Evolutionary conservation across 140 eudicot species (phyloP), one percentile per base, ranked within the genome.

Genomic region (Bidens hawaiensis): DNA sequence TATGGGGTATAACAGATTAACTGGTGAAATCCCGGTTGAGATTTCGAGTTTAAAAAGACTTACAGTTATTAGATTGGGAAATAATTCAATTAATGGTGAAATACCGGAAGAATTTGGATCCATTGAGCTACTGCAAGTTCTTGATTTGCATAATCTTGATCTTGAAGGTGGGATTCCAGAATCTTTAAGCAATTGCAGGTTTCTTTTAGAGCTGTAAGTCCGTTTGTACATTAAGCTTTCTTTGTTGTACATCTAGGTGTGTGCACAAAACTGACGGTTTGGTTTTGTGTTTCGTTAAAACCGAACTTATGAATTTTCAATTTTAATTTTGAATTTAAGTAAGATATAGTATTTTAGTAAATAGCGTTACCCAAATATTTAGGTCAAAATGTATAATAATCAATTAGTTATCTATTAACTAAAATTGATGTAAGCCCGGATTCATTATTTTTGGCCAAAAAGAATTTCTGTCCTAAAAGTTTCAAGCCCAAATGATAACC

Each of bases 121-220:
- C 50, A 93, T 93, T 64, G 99, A 93, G 74, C 79, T 59, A 62
- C 83, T 93, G 34, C 83, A 81, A 79, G 94, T 85, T 75, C 94
- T 93, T 34, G 90, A 93, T 69, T 68, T 93, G 59, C 95, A 85
- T 55, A 82, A 93, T 23, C 89, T 88, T 45, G 65, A 70, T 47
- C 95, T 88, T 41, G 64, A 48, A 33, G 96, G 96, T 33, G 81
- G 64, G 58, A 82, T 88, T 57, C 99, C 99, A 1, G 63, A 57
- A 38, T 78, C 85, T 46, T 56, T 93, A 68, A 83, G 84, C 78
- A 65, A 75, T 51, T 93, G 96, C 89, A 65, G 79, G 79, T 85
- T 84, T 77, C 96, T 93, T 62, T 89, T 88, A 27, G 85, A 87
- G 70, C 95, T 93, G 96, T 93, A 82, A 93, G 99, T 85, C 48